Conservation (phyloP, 2,329 filamentous ascomycete species). For the Colletotrichum tropicicola region DNA sequence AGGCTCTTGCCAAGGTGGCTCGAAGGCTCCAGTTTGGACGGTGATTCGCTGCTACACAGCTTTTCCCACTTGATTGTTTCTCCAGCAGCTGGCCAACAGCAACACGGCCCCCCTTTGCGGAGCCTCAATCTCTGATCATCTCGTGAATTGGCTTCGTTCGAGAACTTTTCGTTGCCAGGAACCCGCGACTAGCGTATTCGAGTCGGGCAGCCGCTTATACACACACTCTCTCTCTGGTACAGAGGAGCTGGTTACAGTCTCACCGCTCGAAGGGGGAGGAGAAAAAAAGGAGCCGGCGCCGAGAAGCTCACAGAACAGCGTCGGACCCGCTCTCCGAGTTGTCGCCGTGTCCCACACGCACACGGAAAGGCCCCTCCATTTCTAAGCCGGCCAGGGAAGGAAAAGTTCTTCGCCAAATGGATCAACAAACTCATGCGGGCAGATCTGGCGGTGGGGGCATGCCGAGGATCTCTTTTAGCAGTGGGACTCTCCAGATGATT, state of each 20-base stretch:
- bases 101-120: background rate
- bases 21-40: background rate
- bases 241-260: constrained; percentile 5
- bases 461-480: background rate
- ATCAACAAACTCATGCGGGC: background rate
- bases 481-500: constrained; percentile 30
- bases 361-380: constrained; percentile 5
- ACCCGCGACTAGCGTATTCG: background rate
- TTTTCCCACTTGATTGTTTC: background rate
- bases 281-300: background rate
- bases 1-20: constrained; percentile 8
- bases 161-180: constrained; percentile 8
- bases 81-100: background rate
- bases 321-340: constrained; percentile 24
- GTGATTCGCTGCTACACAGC: constrained; percentile 2
- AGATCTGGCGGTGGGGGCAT: constrained; percentile 15
- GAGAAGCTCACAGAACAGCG: background rate
- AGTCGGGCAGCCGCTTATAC: too few relatives aligned
- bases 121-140: background rate
- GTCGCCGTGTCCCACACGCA: constrained; percentile 15
- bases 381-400: background rate
- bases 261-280: constrained; percentile 12
- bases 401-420: constrained; percentile 19
- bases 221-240: too few relatives aligned
- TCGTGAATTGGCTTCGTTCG: constrained; percentile 3